These are phyloP conservation scores for Isabelozyma heimii DNA, from an alignment of 805 yeast species.

Conservation along the genomic window DNA sequence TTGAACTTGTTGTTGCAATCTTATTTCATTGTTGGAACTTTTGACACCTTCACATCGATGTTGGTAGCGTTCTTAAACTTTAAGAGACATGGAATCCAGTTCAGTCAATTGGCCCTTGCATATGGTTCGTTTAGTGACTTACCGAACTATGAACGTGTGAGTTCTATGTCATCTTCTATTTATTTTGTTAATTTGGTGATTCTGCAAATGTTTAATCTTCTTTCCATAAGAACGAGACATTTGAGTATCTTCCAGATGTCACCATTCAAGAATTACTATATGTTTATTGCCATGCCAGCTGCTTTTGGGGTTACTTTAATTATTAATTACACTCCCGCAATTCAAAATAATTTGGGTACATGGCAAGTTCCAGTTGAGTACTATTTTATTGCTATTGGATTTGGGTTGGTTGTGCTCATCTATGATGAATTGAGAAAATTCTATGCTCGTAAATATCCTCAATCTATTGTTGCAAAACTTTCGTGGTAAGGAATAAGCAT, in stretches of 20 bases:
- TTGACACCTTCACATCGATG: constrained; percentile 38
- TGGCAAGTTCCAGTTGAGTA: constrained; percentile 41
- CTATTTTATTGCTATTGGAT: constrained; percentile 45
- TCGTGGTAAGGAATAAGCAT: constrained; percentile 35
- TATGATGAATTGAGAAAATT: constrained; percentile 45
- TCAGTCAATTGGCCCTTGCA: constrained; percentile 29
- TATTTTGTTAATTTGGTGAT: constrained; percentile 48
- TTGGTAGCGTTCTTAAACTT: constrained; percentile 38
- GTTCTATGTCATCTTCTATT: constrained; percentile 38
- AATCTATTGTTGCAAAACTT: constrained; percentile 31
- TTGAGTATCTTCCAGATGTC: constrained; percentile 41
- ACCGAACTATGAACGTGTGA: constrained; percentile 18
- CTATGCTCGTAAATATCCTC: constrained; percentile 35
- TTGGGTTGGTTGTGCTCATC: constrained; percentile 37
- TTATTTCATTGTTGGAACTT: constrained; percentile 42
- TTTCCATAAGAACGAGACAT: constrained; percentile 42
- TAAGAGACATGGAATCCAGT: constrained; percentile 31
- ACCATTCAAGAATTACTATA: constrained; percentile 31
- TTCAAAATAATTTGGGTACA: constrained; percentile 33
- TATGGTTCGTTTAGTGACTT: constrained; percentile 29
- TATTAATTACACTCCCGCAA: constrained; percentile 41
- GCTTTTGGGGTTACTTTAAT: constrained; percentile 38
- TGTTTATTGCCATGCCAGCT: constrained; percentile 32
- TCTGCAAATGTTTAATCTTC: constrained; percentile 45
- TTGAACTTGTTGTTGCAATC: constrained; percentile 39